Conservation (phyloP, 2,329 filamentous ascomycete genomes). For the Sclerotinia nivalis region DNA sequence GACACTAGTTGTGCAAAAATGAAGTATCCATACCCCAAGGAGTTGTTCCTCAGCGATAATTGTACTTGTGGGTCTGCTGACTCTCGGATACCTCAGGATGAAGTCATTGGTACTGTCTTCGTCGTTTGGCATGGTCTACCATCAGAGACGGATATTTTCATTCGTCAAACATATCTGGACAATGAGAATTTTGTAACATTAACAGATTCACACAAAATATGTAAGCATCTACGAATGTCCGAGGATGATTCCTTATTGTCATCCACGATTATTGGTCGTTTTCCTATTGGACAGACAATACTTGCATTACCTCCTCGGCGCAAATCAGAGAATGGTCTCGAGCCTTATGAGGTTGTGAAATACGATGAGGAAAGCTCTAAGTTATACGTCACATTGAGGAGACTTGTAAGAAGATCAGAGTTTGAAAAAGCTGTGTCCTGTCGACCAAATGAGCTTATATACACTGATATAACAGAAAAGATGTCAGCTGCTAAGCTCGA, state of each 20-base stretch:
- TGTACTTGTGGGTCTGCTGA: constrained; percentile 60
- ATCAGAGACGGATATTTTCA: constrained; percentile 56
- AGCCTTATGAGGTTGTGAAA: constrained; percentile 61
- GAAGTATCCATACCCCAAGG: constrained; percentile 68
- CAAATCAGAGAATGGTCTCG: constrained; percentile 47
- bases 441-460: constrained; percentile 53
- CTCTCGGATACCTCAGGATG: constrained; percentile 50
- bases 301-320: constrained; percentile 44
- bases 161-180: constrained; percentile 68
- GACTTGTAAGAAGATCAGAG: constrained; percentile 51
- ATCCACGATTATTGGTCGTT: constrained; percentile 37
- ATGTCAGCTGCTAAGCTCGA: constrained; percentile 48
- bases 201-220: constrained; percentile 54
- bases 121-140: constrained; percentile 60
- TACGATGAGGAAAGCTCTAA: constrained; percentile 39
- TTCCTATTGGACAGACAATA: constrained; percentile 60
- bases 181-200: constrained; percentile 64
- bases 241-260: not conserved
- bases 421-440: constrained; percentile 40
- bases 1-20: constrained; percentile 70
- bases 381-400: constrained; percentile 49
- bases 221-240: constrained; percentile 44
- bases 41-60: constrained; percentile 75
- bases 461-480: constrained; percentile 48
- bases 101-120: constrained; percentile 58